Evolutionary conservation across 2,329 filamentous ascomycete genomes (phyloP), one percentile per base, ranked within the genome.

Genomic region (Fusarium chuoi): DNA sequence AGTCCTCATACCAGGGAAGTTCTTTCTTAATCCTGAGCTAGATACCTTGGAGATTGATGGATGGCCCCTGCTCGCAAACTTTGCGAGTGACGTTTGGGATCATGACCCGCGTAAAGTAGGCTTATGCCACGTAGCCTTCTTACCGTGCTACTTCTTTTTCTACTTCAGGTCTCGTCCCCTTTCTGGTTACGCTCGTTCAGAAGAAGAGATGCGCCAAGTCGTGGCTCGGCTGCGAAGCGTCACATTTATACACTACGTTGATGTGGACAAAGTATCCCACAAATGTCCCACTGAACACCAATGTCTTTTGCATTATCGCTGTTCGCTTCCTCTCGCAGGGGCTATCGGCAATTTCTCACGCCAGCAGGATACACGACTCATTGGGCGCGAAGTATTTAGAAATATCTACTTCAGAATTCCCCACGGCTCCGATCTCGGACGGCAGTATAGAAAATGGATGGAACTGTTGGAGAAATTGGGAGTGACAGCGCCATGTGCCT

Each of bases 351-450:
- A 14, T 22, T 49, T 49, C 2, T 33, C 46, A 18, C 3, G 46
- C 1, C 46, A 49, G 28, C 15, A 49, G 20, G 22, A 49, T 49
- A 15, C 46, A 13, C 28, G 46, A 33, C 7, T n/a, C 28, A 49
- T n/a, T 7, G 14, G 20, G 2, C 20, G 12, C 1, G 45, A 17
- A 12, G 14, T 48, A 17, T 1, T 30, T 17, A 1, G n/a, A 4
- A 48, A 3, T 33, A 5, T 49, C 6, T n/a, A n/a, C n/a, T 33
- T 28, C 38, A 18, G 22, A 22, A 11, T 22, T 39, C 12, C 20
- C 5, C 2, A 11, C 9, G 18, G 5, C 18, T 38, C 18, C 12
- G 38, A 22, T 12, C 20, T 39, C 38, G 38, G 6, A 22, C 7
- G 11, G 11, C 12, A 20, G 6, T 39, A 39, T 20, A 11, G 20